Conservation (phyloP, 768 basidiomycete genomes). For the Sutorius australiensis region DNA sequence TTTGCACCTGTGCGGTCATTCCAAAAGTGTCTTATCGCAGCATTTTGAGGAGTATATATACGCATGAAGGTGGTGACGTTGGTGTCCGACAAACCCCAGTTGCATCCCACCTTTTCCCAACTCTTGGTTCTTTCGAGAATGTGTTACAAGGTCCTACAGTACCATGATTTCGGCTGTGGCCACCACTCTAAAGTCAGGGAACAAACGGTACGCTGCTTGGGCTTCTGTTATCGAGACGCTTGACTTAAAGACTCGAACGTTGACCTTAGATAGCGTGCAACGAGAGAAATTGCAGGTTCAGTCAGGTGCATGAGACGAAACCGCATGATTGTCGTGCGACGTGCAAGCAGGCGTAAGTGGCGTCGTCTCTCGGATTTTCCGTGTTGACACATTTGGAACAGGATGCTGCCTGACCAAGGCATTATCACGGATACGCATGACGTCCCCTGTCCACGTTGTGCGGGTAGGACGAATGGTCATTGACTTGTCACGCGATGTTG, state of each 20-base stretch:
- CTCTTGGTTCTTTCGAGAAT: slow-evolving; percentile 16
- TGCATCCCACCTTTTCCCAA: background rate
- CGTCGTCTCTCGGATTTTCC: background rate
- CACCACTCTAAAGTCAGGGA: slow-evolving; percentile 30
- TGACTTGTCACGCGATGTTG: slow-evolving; percentile 18
- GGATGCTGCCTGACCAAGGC: slow-evolving; percentile 28
- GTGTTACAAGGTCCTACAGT: slow-evolving; percentile 35
- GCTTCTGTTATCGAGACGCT: background rate
- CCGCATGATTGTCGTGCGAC: slow-evolving; percentile 36
- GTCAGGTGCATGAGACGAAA: slow-evolving; percentile 31
- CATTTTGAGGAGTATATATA: slow-evolving; percentile 22
- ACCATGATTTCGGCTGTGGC: slow-evolving; percentile 32
- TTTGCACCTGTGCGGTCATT: slow-evolving; percentile 3
- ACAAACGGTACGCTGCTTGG: slow-evolving; percentile 31
- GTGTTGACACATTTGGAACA: slow-evolving; percentile 10
- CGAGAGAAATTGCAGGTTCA: slow-evolving; percentile 36
- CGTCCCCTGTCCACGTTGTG: slow-evolving; percentile 16
- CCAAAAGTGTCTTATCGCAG: slow-evolving; percentile 3
- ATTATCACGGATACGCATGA: slow-evolving; percentile 22
- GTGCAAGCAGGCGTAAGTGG: slow-evolving; percentile 38
- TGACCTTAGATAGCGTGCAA: slow-evolving; percentile 48
- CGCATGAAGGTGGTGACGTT: background rate
- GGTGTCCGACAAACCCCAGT: slow-evolving; percentile 3
- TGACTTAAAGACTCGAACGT: background rate
- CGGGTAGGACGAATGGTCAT: slow-evolving; percentile 23